Percentiles rank a stretch among this genome's conserved stretches.
phyloP scores from a whole-genome alignment of 2,329 filamentous ascomycete genomes.

The Fusarium ramigenum region DNA sequence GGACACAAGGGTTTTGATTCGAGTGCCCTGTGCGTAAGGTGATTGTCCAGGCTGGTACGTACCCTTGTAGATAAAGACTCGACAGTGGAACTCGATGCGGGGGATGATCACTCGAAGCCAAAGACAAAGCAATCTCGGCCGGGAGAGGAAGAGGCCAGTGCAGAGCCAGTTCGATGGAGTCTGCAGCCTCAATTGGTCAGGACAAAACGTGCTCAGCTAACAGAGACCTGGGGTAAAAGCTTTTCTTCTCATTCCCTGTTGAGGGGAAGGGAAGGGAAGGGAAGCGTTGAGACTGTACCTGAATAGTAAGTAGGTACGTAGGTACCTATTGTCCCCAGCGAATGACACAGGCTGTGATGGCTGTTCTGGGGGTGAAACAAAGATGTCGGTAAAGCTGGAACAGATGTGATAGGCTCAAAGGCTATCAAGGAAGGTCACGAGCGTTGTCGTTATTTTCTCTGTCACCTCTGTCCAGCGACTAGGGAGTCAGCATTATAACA shows the following conservation, averaged over 20 bases:
- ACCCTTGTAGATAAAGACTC: slow-evolving; percentile 11
- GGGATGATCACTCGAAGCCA: slow-evolving; percentile 3
- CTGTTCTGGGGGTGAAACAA: slow-evolving; percentile 7
- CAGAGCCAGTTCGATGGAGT: slow-evolving; percentile 10
- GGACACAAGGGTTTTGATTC: slow-evolving; percentile 24
- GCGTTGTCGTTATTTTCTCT: background rate
- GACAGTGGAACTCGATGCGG: slow-evolving; percentile 18
- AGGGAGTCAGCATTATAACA: background rate
- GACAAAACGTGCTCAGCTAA: background rate
- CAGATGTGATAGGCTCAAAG: slow-evolving; percentile 10
- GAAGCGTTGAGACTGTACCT: background rate
- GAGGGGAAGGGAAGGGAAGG: background rate
- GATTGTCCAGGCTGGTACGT: slow-evolving; percentile 19
- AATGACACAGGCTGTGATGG: background rate
- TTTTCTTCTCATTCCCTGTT: slow-evolving; percentile 1
- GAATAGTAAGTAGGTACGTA: background rate
- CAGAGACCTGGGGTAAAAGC: slow-evolving; percentile 10
- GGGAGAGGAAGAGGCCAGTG: slow-evolving; percentile 9
- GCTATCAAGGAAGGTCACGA: slow-evolving; percentile 10
- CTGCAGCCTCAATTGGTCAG: background rate
- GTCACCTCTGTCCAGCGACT: background rate
- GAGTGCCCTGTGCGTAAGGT: slow-evolving; percentile 13
- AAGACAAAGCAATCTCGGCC: slow-evolving; percentile 1
- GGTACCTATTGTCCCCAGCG: background rate
- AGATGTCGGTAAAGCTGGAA: slow-evolving; percentile 8